Base-by-base conservation (phyloP, 805 yeast genomes). In the Blastobotrys chiropterorum region DNA sequence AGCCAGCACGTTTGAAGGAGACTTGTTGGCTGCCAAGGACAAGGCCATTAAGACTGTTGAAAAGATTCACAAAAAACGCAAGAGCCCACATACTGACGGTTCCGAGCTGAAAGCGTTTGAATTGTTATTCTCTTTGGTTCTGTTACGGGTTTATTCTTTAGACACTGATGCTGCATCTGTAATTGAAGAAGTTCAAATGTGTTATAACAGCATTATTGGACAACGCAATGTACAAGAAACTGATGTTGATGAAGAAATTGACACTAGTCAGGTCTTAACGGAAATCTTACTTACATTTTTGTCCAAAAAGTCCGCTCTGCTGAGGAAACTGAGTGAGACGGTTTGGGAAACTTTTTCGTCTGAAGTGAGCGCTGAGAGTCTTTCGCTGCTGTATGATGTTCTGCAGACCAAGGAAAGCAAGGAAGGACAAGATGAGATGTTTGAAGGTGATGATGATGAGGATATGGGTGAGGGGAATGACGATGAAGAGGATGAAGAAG, bases 121-220 rank as follows among this genome's bases (percentile, higher is more conserved):
- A 66, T 70, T 87, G 38, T 71, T 92, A 44, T 79, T 86, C 52
- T 84, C 96, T 0, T 80, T 86, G 77, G 83, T 84, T 2, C 67
- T 90, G 19, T 63, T 92, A 13, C 96, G 89, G 65, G 73, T 90
- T 34, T 90, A 83, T 62, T 72, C 82, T 50, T 95, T 90, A 20
- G 70, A 77, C 49, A 65, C 82, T 3, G 97, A 92, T 54, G 83
- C 96, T 0, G 79, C 86, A 4, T 73, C 80, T 34, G 81, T 88
- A 15, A 72, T 92, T 38, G 82, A 81, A 22, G 98, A 92, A 63
- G 68, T 92, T 47, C 79, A 79, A 51, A 67, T 75, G 21, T 83
- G 87, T 55, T 85, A 80, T 61, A 73, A 50, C 65, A 74, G 46
- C 66, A 62, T 78, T 20, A 67, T 70, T 11, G 67, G 67, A n/a